Conservation (phyloP, 768 basidiomycete species). For the Boletus barrowsii region DNA sequence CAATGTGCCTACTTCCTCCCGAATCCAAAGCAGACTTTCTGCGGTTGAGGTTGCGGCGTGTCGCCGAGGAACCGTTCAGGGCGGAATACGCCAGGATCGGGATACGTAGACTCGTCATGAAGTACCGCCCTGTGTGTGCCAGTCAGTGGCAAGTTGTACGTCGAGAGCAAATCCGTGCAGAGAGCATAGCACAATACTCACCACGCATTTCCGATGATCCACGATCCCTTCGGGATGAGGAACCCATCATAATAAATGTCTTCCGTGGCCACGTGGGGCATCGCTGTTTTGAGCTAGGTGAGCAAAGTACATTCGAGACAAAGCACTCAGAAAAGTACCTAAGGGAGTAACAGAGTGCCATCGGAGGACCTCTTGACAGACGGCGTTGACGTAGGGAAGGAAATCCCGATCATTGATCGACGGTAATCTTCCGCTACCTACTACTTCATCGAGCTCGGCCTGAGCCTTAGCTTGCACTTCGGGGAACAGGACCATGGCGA, state of each 20-base stretch:
- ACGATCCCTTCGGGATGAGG: constrained; percentile 25
- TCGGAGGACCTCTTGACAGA: constrained; percentile 25
- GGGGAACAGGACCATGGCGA: constrained; percentile 24
- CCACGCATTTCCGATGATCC: constrained; percentile 22
- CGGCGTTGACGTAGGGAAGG: constrained; percentile 26
- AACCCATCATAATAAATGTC: constrained; percentile 15
- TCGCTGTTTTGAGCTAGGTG: not conserved
- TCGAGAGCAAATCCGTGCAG: no score
- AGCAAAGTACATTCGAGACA: not conserved
- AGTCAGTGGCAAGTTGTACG: not conserved
- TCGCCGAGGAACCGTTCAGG: constrained; percentile 35
- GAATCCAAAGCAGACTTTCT: constrained; percentile 23
- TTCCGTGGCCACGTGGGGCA: constrained; percentile 18
- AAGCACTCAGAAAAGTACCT: constrained; percentile 26
- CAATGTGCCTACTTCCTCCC: constrained; percentile 24
- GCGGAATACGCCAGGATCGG: constrained; percentile 30
- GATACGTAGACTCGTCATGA: constrained; percentile 42
- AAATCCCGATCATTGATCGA: constrained; percentile 16
- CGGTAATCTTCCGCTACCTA: constrained; percentile 22
- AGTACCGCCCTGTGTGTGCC: constrained; percentile 46
- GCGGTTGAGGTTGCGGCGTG: constrained; percentile 18
- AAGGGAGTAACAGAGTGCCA: constrained; percentile 21
- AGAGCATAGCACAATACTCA: constrained; percentile 10
- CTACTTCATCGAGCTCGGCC: constrained; percentile 23
- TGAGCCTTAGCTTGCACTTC: constrained; percentile 24